These are phyloP conservation scores for Plenodomus biglobosus DNA, from an alignment of 2,329 filamentous ascomycete genomes.

Conservation along the genomic window DNA sequence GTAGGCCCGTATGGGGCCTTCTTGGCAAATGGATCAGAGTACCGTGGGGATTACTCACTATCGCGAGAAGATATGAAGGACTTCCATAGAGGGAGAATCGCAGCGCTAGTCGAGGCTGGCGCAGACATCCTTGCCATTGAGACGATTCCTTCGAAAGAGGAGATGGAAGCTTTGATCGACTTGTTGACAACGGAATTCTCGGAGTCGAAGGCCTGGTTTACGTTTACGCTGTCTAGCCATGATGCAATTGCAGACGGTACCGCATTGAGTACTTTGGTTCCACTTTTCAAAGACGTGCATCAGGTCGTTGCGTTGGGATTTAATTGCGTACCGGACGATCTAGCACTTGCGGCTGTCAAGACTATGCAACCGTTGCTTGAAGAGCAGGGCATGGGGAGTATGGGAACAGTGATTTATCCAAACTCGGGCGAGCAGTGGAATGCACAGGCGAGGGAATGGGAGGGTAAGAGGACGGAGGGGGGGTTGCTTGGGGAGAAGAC, in stretches of 20 bases:
- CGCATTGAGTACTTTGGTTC: constrained; percentile 35
- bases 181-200: constrained; percentile 46
- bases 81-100: constrained; percentile 50
- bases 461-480: constrained; percentile 29
- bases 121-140: constrained; percentile 51
- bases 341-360: constrained; percentile 39
- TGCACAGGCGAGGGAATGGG: constrained; percentile 44
- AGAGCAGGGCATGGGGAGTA: constrained; percentile 28
- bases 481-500: constrained; percentile 30
- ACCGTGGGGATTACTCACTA: constrained; percentile 47
- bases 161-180: constrained; percentile 45
- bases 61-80: constrained; percentile 36
- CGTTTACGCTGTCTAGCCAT: constrained; percentile 45
- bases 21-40: constrained; percentile 51
- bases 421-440: constrained; percentile 54
- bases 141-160: constrained; percentile 48
- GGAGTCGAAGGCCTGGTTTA: constrained; percentile 44
- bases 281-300: constrained; percentile 27
- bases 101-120: constrained; percentile 45
- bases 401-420: constrained; percentile 42
- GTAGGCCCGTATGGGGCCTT: constrained; percentile 54
- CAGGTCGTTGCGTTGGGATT: constrained; percentile 49
- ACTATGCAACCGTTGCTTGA: constrained; percentile 33
- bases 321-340: constrained; percentile 48
- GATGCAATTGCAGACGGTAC: constrained; percentile 49